Conservation (phyloP, 2,329 filamentous ascomycete genomes). For the Pyrenophora seminiperda region DNA sequence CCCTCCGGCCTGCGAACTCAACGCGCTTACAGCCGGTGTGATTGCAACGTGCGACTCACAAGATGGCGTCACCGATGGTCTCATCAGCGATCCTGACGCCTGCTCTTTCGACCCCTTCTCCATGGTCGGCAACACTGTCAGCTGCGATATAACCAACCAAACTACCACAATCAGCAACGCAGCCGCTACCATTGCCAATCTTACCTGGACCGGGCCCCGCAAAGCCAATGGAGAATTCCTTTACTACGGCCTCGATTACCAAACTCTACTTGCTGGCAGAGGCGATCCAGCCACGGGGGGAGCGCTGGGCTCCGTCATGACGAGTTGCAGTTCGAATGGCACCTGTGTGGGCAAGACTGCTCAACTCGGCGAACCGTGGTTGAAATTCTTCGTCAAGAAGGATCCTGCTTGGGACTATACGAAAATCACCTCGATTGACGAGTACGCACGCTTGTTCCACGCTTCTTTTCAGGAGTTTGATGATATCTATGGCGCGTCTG, state of each 20-base stretch:
- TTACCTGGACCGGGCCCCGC: constrained; percentile 22
- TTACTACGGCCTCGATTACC: constrained; percentile 18
- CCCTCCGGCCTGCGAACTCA: constrained; percentile 30
- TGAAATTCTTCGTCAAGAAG: constrained; percentile 20
- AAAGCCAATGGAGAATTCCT: constrained; percentile 20
- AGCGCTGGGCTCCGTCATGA: constrained; percentile 12
- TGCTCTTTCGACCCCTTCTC: constrained; percentile 32
- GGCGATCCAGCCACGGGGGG: neutral
- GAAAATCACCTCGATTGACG: neutral
- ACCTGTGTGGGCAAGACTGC: constrained; percentile 8
- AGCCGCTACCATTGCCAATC: constrained; percentile 22
- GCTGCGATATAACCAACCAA: constrained; percentile 11
- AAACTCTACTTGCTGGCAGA: constrained; percentile 16
- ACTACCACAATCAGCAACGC: constrained; percentile 6
- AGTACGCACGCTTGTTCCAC: neutral
- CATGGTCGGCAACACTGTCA: constrained; percentile 16
- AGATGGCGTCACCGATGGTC: constrained; percentile 32
- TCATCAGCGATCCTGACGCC: constrained; percentile 25
- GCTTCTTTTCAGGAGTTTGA: constrained; percentile 12
- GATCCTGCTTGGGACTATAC: constrained; percentile 10
- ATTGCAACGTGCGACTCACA: constrained; percentile 30
- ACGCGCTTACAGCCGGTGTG: constrained; percentile 22
- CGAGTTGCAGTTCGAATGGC: constrained; percentile 14
- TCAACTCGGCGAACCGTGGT: constrained; percentile 1
- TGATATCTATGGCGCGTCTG: constrained; percentile 19